Conservation (phyloP, 148 eudicot genomes). For the Chenopodium suecicum region DNA sequence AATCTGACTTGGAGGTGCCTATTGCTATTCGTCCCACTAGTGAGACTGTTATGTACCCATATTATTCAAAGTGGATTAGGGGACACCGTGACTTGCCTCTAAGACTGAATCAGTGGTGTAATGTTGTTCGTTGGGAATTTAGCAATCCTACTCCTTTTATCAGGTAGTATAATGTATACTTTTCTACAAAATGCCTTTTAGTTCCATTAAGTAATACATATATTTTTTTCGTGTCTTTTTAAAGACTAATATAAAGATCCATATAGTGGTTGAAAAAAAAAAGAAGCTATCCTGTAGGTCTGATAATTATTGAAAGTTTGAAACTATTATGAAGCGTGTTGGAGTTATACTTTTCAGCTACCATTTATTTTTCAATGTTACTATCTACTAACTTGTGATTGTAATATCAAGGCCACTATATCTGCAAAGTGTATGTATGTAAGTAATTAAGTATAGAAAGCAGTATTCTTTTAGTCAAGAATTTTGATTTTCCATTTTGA, state of each 20-base stretch:
- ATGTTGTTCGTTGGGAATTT: constrained; percentile 98
- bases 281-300: background rate
- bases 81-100: constrained; percentile 96
- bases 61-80: constrained; percentile 95
- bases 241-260: background rate
- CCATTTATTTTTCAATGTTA: no score
- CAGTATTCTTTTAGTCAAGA: no score
- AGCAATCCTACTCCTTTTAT: constrained; percentile 99
- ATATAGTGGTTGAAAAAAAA: background rate
- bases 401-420: no score
- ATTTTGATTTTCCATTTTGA: no score
- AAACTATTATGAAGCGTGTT: no score
- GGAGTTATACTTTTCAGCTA: no score
- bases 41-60: constrained; percentile 99
- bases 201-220: background rate
- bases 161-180: constrained; percentile 45
- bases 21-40: constrained; percentile 99
- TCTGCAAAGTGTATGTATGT: no score
- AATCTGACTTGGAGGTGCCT: constrained; percentile 82
- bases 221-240: background rate
- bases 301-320: background rate
- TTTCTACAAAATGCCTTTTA: background rate
- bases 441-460: no score
- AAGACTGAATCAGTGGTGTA: constrained; percentile 96
- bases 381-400: no score